Evolutionary conservation across 371 early-diverging fungal species (phyloP).

Genomic region (Phascolomyces articulosus): DNA sequence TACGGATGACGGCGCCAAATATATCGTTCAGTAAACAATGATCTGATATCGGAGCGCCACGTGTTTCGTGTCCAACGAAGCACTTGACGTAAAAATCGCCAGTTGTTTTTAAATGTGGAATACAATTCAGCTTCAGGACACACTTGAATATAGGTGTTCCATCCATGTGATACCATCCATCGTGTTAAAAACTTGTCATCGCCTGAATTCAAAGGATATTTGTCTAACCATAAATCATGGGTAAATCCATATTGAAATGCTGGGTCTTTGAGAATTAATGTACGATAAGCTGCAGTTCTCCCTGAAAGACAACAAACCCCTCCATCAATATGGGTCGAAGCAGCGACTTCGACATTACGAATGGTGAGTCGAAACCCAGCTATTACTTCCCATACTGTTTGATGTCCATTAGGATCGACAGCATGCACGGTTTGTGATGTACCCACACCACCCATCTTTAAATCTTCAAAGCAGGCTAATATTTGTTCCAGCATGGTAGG

Average conservation of each 20-base stretch:
- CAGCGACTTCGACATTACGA: slow-evolving; percentile 69
- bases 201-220: slow-evolving; percentile 68
- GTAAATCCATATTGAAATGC: slow-evolving; percentile 68
- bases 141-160: slow-evolving; percentile 67
- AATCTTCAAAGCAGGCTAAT: slow-evolving; percentile 71
- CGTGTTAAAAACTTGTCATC: slow-evolving; percentile 74
- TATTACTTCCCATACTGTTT: slow-evolving; percentile 70
- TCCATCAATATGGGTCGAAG: slow-evolving; percentile 72
- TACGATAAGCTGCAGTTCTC: slow-evolving; percentile 70
- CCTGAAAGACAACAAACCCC: slow-evolving; percentile 71
- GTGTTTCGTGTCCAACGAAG: slow-evolving; percentile 72
- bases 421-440: slow-evolving; percentile 65
- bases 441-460: slow-evolving; percentile 70
- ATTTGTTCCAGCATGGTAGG: slow-evolving; percentile 58
- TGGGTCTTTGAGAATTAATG: slow-evolving; percentile 67
- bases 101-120: slow-evolving; percentile 74
- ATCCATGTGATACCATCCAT: slow-evolving; percentile 68
- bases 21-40: slow-evolving; percentile 59
- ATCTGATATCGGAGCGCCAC: slow-evolving; percentile 68
- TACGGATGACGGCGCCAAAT: slow-evolving; percentile 70
- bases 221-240: slow-evolving; percentile 66
- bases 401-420: slow-evolving; percentile 44
- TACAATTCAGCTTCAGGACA: slow-evolving; percentile 63
- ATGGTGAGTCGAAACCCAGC: slow-evolving; percentile 65
- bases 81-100: slow-evolving; percentile 69